Base-by-base conservation (phyloP, 192 early-diverging fungal species). In the Thoreauomyces humboldtii region DNA sequence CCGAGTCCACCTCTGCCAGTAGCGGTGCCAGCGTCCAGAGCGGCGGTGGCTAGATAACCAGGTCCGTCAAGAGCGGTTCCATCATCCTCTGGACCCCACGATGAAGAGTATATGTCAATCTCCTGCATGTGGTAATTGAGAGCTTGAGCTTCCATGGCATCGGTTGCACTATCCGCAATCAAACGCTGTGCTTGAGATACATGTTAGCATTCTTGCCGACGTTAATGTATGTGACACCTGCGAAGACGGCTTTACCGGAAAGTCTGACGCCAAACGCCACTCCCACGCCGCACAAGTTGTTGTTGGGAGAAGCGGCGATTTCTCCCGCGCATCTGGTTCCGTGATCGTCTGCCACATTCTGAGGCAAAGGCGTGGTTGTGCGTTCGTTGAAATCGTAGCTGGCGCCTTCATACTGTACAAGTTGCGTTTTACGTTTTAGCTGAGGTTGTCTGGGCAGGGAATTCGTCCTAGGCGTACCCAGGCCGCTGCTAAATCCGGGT, bases 291-390 rank as follows among this genome's bases (percentile, higher is more conserved):
- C 96, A 97, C 19, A 93, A 81, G 69, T 89, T 74, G 73, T 98
- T 98, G 45, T 83, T 86, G 15, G 50, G 86, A 72, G 73, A 74
- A 0, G 96, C 92, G 0, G 92, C 96, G 33, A 99, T 90, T 73
- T 94, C 88, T 12, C 96, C 96, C 3, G 96, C 96, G 73, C 95
- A 99, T 52, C 96, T 73, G 11, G 96, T 99, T 35, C 96, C 96
- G 68, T 99, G 96, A 45, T 81, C 81, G 65, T 98, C 95, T 33
- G 91, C 86, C 12, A 31, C 31, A 0, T 85, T 55, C 45, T 75
- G 74, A 29, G 94, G 96, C 37, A 80, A 80, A 17, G 92, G 92
- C 41, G 84, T 65, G 27, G 77, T 76, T 4, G 70, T 84, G 46
- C 86, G 78, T 55, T 90, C 85, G 61, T 92, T 92, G 70, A 92